Percentiles rank a stretch among this genome's conserved stretches.
Conservation (phyloP, 2,329 filamentous ascomycete genomes). For the Colletotrichum sp. region DNA sequence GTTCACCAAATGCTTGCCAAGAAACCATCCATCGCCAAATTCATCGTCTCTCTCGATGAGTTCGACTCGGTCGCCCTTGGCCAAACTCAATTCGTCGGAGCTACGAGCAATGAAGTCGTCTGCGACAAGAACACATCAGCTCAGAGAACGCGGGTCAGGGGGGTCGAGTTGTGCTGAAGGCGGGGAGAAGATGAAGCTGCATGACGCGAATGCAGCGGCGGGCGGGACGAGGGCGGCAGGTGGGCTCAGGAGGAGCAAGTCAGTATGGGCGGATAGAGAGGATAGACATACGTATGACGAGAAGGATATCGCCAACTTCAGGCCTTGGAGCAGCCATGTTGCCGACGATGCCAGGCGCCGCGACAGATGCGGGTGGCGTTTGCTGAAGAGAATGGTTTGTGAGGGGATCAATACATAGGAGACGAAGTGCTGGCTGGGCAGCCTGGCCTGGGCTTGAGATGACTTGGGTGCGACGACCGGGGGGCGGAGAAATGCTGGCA, state of each 20-base stretch:
- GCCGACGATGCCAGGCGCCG: constrained; percentile 21
- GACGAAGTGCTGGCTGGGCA: constrained; percentile 14
- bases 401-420: constrained; percentile 22
- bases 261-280: not conserved
- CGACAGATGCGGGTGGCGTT: constrained; percentile 22
- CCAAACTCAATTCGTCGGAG: constrained; percentile 88
- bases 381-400: constrained; percentile 16
- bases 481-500: constrained; percentile 6
- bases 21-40: constrained; percentile 86
- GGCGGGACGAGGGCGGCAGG: not conserved
- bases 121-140: constrained; percentile 36
- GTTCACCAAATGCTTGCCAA: constrained; percentile 76
- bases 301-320: constrained; percentile 68
- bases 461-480: constrained; percentile 10
- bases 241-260: not conserved
- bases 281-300: constrained; percentile 70
- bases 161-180: not conserved
- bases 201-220: constrained; percentile 1
- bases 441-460: constrained; percentile 16
- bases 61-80: constrained; percentile 84
- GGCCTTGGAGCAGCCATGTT: constrained; percentile 55
- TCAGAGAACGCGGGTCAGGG: not conserved
- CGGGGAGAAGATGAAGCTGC: constrained; percentile 7
- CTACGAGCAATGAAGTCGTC: constrained; percentile 93
- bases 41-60: constrained; percentile 86